These are phyloP conservation scores for Crotalaria pallida DNA, from an alignment of 306 rosid species.

Conservation along the genomic window DNA sequence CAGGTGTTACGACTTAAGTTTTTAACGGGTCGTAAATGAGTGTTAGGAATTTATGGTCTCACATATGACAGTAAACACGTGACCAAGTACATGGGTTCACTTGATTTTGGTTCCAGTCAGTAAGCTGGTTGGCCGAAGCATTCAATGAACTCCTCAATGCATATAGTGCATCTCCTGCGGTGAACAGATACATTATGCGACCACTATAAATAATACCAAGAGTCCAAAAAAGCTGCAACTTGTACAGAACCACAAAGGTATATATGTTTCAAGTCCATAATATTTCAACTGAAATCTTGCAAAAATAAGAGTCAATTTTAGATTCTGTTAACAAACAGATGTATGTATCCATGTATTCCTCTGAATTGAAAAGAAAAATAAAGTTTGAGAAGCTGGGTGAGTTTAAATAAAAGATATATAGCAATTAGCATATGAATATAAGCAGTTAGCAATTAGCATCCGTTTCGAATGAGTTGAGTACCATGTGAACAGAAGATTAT, in stretches of 20 bases:
- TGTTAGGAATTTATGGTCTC: no score
- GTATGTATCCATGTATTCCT: not conserved
- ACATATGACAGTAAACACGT: constrained; percentile 66
- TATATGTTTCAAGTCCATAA: not conserved
- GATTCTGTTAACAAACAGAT: not conserved
- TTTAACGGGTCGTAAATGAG: no score
- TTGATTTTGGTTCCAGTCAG: constrained; percentile 81
- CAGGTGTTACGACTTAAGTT: no score
- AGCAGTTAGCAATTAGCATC: not conserved
- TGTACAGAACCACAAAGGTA: not conserved
- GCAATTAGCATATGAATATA: not conserved
- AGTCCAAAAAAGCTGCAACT: constrained; percentile 2
- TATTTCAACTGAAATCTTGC: constrained; percentile 7
- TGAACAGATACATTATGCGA: constrained; percentile 21
- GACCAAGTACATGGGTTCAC: constrained; percentile 98
- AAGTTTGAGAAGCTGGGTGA: not conserved
- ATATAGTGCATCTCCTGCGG: constrained; percentile 79
- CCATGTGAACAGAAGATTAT: not conserved
- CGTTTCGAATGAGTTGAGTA: not conserved
- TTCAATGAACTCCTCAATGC: constrained; percentile 53
- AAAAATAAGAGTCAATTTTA: not conserved
- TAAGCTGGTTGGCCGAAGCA: constrained; percentile 61
- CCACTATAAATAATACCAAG: constrained; percentile 7
- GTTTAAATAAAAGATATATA: no score
- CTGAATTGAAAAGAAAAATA: constrained; percentile 1